Conservation (phyloP, 495 filamentous ascomycete genomes). For the Penicillium paxilli region DNA sequence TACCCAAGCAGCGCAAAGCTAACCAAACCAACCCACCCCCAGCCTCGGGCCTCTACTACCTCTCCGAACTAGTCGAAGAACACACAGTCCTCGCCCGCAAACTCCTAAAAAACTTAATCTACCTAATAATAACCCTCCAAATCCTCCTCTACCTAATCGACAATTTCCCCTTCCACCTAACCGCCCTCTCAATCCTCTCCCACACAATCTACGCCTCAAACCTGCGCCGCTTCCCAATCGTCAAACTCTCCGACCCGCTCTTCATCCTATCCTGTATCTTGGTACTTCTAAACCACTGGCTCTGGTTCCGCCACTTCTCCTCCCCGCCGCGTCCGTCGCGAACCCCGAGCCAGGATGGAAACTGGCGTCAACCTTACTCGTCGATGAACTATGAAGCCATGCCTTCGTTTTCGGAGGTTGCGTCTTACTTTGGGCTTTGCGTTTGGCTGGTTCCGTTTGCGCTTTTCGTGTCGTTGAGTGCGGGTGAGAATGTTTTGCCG, state of each 20-base stretch:
- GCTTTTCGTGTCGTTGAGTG: conserved; percentile 88
- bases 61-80: conserved; percentile 96
- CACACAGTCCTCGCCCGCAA: conserved; percentile 91
- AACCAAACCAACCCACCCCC: conserved; percentile 11
- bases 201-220: conserved; percentile 91
- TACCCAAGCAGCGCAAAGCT: background rate
- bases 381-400: conserved; percentile 52
- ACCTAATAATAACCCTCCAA: conserved; percentile 75
- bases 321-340: conserved; percentile 39
- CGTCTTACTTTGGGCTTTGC: conserved; percentile 92
- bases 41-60: conserved; percentile 97
- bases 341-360: conserved; percentile 25
- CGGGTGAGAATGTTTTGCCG: conserved; percentile 91
- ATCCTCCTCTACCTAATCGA: conserved; percentile 76
- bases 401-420: conserved; percentile 91
- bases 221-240: conserved; percentile 80
- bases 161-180: conserved; percentile 75
- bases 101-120: conserved; percentile 81
- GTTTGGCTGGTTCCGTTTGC: conserved; percentile 97
- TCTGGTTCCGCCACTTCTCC: conserved; percentile 96
- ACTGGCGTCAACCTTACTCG: conserved; percentile 59
- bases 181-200: conserved; percentile 72
- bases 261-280: conserved; percentile 84
- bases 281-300: conserved; percentile 88
- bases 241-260: conserved; percentile 84